Evolutionary conservation across 352 stramenopile genomes (phyloP).

Genomic region (Phytopythium oedochilum): DNA sequence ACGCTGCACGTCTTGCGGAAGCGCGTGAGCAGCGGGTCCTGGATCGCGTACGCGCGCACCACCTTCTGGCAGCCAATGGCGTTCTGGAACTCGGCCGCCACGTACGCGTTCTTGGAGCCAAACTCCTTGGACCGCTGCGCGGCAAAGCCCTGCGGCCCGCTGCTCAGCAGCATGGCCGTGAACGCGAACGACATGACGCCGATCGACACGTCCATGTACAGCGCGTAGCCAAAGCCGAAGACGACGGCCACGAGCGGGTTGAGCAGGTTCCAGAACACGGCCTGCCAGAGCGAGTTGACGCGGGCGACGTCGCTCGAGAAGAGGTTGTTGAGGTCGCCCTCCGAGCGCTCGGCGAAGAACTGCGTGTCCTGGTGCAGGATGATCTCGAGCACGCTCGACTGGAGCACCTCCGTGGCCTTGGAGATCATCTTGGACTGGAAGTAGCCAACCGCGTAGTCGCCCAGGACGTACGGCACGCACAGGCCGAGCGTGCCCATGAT

Average conservation of each 20-base stretch:
- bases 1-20: constrained; percentile 62
- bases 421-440: constrained; percentile 91
- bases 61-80: constrained; percentile 84
- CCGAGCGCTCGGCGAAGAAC: constrained; percentile 82
- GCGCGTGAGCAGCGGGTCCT: constrained; percentile 66
- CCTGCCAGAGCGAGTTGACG: constrained; percentile 83
- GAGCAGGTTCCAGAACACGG: constrained; percentile 86
- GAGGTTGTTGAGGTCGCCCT: constrained; percentile 87
- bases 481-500: constrained; percentile 71
- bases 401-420: constrained; percentile 78
- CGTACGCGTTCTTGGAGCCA: constrained; percentile 83
- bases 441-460: constrained; percentile 83
- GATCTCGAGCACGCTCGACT: constrained; percentile 68
- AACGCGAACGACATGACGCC: constrained; percentile 84
- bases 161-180: constrained; percentile 72
- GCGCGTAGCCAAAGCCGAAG: constrained; percentile 80
- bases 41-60: constrained; percentile 80
- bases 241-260: constrained; percentile 76
- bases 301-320: constrained; percentile 85
- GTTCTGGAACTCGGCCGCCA: constrained; percentile 86
- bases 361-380: constrained; percentile 74
- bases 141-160: constrained; percentile 78
- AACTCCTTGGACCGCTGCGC: constrained; percentile 84
- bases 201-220: constrained; percentile 81
- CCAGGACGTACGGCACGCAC: constrained; percentile 80